Conservation (phyloP, 2,329 filamentous ascomycete species). For the Lecanosticta acicola region DNA sequence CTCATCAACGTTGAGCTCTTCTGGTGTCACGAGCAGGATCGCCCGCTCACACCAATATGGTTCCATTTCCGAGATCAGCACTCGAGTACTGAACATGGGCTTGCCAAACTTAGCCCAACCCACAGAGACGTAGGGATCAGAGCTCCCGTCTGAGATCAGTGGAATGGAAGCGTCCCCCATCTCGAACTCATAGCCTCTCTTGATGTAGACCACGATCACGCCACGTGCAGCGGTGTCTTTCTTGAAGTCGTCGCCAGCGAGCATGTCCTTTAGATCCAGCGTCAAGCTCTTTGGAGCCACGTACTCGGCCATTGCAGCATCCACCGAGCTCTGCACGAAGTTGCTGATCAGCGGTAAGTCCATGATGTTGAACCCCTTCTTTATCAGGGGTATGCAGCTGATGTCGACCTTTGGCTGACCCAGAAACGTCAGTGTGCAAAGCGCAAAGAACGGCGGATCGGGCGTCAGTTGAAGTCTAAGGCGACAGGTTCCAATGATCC, state of each 20-base stretch:
- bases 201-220: slow-evolving; percentile 61
- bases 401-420: slow-evolving; percentile 68
- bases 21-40: slow-evolving; percentile 62
- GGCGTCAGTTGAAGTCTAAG: slow-evolving; percentile 66
- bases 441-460: slow-evolving; percentile 70
- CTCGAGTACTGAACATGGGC: slow-evolving; percentile 59
- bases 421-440: slow-evolving; percentile 68
- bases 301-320: slow-evolving; percentile 68
- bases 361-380: slow-evolving; percentile 66
- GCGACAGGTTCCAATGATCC: slow-evolving; percentile 64
- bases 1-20: slow-evolving; percentile 63
- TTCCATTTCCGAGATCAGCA: slow-evolving; percentile 60
- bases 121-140: slow-evolving; percentile 66
- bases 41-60: slow-evolving; percentile 67
- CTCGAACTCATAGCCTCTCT: slow-evolving; percentile 64
- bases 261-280: slow-evolving; percentile 69
- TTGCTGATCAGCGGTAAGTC: slow-evolving; percentile 68
- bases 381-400: slow-evolving; percentile 64
- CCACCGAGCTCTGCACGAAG: slow-evolving; percentile 68
- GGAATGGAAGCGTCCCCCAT: slow-evolving; percentile 61
- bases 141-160: slow-evolving; percentile 51
- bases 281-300: slow-evolving; percentile 71
- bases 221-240: slow-evolving; percentile 64
- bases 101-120: slow-evolving; percentile 76
- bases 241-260: slow-evolving; percentile 72